phyloP scores from a whole-genome alignment of 495 filamentous ascomycete species.

The Talaromyces borbonicus region DNA sequence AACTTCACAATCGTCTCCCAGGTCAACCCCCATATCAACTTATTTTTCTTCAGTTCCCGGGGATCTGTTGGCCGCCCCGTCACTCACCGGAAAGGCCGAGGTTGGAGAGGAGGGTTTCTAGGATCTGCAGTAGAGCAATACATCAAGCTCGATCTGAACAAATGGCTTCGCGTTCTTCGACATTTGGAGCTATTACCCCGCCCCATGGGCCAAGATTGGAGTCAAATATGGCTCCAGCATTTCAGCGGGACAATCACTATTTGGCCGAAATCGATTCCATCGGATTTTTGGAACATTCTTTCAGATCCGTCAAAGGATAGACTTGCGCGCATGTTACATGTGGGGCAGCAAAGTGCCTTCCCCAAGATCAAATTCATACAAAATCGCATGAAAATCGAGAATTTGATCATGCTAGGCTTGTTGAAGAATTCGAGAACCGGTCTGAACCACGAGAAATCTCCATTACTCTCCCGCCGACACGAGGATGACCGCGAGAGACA shows the following conservation, averaged over 20 bases:
- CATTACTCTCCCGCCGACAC: conserved; percentile 19
- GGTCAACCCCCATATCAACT: conserved; percentile 94
- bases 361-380: conserved; percentile 83
- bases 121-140: conserved; percentile 89
- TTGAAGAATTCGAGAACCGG: conserved; percentile 36
- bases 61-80: conserved; percentile 88
- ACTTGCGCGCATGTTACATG: conserved; percentile 77
- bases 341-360: conserved; percentile 77
- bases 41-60: conserved; percentile 95
- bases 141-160: conserved; percentile 87
- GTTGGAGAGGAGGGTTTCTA: conserved; percentile 92
- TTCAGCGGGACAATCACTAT: conserved; percentile 94
- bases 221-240: conserved; percentile 85
- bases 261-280: conserved; percentile 67
- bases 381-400: conserved; percentile 78
- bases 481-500: conserved; percentile 1
- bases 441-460: conserved; percentile 16
- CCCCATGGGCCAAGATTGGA: conserved; percentile 92
- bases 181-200: conserved; percentile 87
- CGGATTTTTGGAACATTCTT: conserved; percentile 80
- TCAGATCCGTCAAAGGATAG: conserved; percentile 66
- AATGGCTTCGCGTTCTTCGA: conserved; percentile 90
- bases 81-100: conserved; percentile 84
- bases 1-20: conserved; percentile 94
- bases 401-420: conserved; percentile 65